phyloP scores from a whole-genome alignment of 805 yeast genomes.

The Candida adriatica region DNA sequence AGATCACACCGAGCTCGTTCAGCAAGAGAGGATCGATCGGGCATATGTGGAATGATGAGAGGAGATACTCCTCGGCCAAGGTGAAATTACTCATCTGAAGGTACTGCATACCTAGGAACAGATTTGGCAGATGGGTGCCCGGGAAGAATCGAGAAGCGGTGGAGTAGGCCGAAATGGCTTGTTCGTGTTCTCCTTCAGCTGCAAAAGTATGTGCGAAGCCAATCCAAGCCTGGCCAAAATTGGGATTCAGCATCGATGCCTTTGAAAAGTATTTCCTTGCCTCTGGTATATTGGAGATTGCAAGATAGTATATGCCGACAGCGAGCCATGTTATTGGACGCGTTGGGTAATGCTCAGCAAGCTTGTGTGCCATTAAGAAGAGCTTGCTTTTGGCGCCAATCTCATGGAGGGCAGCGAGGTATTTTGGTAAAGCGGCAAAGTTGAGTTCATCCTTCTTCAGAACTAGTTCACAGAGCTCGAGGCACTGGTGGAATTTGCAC shows the following conservation, averaged over 20 bases:
- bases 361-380: slow-evolving; percentile 72
- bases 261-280: slow-evolving; percentile 85
- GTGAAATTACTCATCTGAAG: slow-evolving; percentile 77
- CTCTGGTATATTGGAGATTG: slow-evolving; percentile 65
- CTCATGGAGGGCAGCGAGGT: slow-evolving; percentile 80
- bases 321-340: slow-evolving; percentile 87
- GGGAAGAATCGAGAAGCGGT: slow-evolving; percentile 90
- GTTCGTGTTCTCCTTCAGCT: slow-evolving; percentile 97
- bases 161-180: slow-evolving; percentile 94
- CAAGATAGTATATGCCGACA: slow-evolving; percentile 82
- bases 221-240: slow-evolving; percentile 93
- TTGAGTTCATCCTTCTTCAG: slow-evolving; percentile 59
- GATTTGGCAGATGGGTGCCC: slow-evolving; percentile 82
- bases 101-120: slow-evolving; percentile 95
- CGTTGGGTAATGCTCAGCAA: slow-evolving; percentile 80
- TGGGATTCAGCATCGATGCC: slow-evolving; percentile 82
- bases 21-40: slow-evolving; percentile 79
- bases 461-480: slow-evolving; percentile 59
- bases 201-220: slow-evolving; percentile 99
- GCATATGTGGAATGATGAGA: slow-evolving; percentile 69
- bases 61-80: slow-evolving; percentile 80
- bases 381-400: slow-evolving; percentile 75
- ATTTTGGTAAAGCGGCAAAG: slow-evolving; percentile 65
- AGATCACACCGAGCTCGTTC: slow-evolving; percentile 91
- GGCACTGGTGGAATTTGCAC: slow-evolving; percentile 73